These are phyloP conservation scores for Pseudocohnilembus persalinus DNA, from an alignment of 169 alveolate genomes.

Conservation along the genomic window DNA sequence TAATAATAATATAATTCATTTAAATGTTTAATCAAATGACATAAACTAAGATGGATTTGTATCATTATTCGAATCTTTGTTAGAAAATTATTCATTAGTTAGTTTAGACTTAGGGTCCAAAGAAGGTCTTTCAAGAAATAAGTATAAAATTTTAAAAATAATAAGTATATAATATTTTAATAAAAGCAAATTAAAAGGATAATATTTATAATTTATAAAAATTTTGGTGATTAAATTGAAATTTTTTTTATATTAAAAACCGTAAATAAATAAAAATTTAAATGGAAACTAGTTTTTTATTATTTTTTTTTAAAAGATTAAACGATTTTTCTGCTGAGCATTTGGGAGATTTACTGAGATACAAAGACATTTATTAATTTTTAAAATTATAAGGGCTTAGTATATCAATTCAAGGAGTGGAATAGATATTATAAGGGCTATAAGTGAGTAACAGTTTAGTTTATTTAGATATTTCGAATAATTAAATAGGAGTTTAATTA, in stretches of 20 bases:
- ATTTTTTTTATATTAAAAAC: too few species aligned
- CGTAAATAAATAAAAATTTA: too few species aligned
- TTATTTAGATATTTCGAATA: conserved; percentile 61
- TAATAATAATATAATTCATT: conserved; percentile 57
- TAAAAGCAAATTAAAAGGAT: background rate
- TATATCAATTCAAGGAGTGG: conserved; percentile 64
- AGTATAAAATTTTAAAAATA: conserved; percentile 14
- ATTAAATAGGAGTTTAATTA: conserved; percentile 60
- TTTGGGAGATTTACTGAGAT: conserved; percentile 51
- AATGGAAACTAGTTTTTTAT: too few species aligned
- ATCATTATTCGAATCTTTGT: conserved; percentile 52
- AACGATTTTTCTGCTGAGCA: conserved; percentile 60
- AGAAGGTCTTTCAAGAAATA: conserved; percentile 80
- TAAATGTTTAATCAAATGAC: conserved; percentile 71
- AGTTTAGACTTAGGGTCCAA: conserved; percentile 64
- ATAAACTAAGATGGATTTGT: conserved; percentile 75
- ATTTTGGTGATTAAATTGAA: background rate
- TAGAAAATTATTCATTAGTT: conserved; percentile 54
- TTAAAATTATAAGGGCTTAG: conserved; percentile 65
- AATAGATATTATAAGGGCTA: conserved; percentile 63
- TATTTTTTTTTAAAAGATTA: too few species aligned
- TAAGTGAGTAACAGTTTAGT: conserved; percentile 58
- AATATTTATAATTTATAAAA: too few species aligned
- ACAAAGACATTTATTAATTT: conserved; percentile 54
- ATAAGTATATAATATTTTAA: background rate